Evolutionary conservation across 1,139 yeast species (phyloP).

Genomic region (Yarrowia galli): DNA sequence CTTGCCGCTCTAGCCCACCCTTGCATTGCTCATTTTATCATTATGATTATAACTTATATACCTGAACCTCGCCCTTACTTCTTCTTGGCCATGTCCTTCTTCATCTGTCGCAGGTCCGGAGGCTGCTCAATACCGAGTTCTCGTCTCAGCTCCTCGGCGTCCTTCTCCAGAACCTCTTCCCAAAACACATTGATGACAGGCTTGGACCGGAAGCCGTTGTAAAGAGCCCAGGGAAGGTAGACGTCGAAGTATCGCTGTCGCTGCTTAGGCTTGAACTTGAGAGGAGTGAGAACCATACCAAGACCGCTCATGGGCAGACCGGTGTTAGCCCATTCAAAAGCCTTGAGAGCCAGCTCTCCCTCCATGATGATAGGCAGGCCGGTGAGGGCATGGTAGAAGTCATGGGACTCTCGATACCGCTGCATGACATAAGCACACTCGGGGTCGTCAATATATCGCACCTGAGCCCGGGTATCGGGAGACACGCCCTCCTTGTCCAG

Average conservation of each 20-base stretch:
- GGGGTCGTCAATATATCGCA: conserved; percentile 84
- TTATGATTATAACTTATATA: conserved; percentile 6
- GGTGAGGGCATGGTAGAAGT: conserved; percentile 91
- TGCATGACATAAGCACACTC: conserved; percentile 91
- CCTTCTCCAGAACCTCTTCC: conserved; percentile 82
- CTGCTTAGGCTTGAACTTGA: conserved; percentile 66
- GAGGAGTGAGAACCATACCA: conserved; percentile 88
- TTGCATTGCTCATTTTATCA: not conserved
- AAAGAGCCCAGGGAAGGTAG: conserved; percentile 90
- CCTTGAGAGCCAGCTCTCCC: conserved; percentile 93
- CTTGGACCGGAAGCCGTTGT: conserved; percentile 73
- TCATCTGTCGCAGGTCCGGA: conserved; percentile 75
- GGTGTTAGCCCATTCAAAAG: conserved; percentile 88
- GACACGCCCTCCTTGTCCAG: conserved; percentile 85
- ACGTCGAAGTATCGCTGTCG: conserved; percentile 58
- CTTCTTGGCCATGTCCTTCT: conserved; percentile 36
- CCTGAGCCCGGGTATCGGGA: conserved; percentile 92
- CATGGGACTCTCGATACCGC: conserved; percentile 95
- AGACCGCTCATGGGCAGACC: conserved; percentile 97
- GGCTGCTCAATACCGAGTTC: conserved; percentile 77
- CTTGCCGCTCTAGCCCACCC: too few species aligned
- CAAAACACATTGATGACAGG: conserved; percentile 90
- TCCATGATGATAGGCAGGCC: conserved; percentile 91
- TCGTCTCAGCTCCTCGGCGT: conserved; percentile 71
- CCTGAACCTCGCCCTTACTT: not conserved